A percentile compares a stretch with the other conserved stretches of the same genome.
Evolutionary conservation across 176 grass and related monocot genomes (phyloP).

Genomic region (Ananas comosus): DNA sequence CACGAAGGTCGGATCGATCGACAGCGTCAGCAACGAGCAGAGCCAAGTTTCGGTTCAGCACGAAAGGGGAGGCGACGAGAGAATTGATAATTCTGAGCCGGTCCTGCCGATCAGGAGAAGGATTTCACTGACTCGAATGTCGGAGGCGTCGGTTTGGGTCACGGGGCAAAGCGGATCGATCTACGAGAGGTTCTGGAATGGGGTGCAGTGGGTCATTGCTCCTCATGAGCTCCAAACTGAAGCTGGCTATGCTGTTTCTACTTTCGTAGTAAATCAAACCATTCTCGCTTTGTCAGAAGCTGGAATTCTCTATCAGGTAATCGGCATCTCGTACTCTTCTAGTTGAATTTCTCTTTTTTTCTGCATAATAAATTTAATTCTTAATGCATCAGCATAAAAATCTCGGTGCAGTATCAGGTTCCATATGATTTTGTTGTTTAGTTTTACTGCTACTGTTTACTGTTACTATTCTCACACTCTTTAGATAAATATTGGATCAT

Average conservation of each 20-base stretch:
- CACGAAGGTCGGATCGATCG: conserved; percentile 76
- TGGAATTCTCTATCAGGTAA: conserved; percentile 82
- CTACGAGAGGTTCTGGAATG: conserved; percentile 97
- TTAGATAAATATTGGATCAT: no score
- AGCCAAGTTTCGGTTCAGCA: conserved; percentile 16
- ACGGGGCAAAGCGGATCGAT: conserved; percentile 91
- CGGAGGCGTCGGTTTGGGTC: conserved; percentile 91
- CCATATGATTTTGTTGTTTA: no score
- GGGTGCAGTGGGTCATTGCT: conserved; percentile 86
- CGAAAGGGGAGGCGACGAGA: conserved; percentile 16
- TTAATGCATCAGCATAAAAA: no score
- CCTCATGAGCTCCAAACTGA: conserved; percentile 75
- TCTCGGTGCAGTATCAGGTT: no score
- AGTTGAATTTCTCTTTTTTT: no score
- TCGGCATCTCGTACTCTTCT: not conserved
- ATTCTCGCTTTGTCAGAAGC: conserved; percentile 90
- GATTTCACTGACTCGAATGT: conserved; percentile 87
- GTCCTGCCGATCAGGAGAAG: conserved; percentile 51
- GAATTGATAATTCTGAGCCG: conserved; percentile 24
- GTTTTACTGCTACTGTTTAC: no score
- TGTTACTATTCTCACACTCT: no score
- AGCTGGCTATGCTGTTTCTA: conserved; percentile 49
- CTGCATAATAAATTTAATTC: no score
- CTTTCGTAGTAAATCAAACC: conserved; percentile 87
- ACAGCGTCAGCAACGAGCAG: conserved; percentile 20